Percentiles rank a stretch among this genome's conserved stretches.
phyloP scores from a whole-genome alignment of 2,329 filamentous ascomycete species.

The Botryosphaeria dothidea region DNA sequence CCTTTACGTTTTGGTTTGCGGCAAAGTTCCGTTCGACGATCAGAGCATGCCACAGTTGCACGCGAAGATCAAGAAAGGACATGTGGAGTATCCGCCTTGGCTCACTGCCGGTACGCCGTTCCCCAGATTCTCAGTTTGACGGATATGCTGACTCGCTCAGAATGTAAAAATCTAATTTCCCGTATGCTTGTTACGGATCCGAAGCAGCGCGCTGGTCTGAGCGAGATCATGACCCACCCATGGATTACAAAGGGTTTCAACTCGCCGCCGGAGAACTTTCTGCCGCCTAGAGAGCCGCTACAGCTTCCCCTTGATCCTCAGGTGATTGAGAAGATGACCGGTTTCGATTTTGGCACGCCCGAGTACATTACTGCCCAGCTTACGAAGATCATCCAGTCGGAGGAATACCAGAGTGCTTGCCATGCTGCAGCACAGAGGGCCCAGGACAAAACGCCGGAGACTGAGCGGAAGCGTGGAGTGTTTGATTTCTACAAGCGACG shows the following conservation, averaged over 20 bases:
- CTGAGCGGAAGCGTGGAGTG: slow-evolving; percentile 82
- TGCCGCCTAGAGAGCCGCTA: slow-evolving; percentile 82
- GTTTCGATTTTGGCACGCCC: slow-evolving; percentile 91
- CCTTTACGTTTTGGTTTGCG: slow-evolving; percentile 93
- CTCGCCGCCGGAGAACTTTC: slow-evolving; percentile 82
- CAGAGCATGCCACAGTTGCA: slow-evolving; percentile 98
- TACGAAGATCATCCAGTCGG: slow-evolving; percentile 83
- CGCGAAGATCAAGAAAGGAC: slow-evolving; percentile 96
- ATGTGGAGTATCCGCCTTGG: slow-evolving; percentile 94
- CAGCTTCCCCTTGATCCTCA: slow-evolving; percentile 78
- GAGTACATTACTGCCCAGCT: slow-evolving; percentile 82
- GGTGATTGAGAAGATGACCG: slow-evolving; percentile 91
- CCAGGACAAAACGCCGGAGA: slow-evolving; percentile 54
- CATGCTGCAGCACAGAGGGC: slow-evolving; percentile 69
- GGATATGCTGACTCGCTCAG: slow-evolving; percentile 48
- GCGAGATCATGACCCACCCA: slow-evolving; percentile 90
- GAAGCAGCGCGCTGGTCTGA: slow-evolving; percentile 77
- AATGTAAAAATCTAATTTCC: slow-evolving; percentile 90
- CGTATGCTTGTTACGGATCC: slow-evolving; percentile 97
- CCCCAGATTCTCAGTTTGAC: neutral
- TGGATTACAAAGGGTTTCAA: slow-evolving; percentile 95
- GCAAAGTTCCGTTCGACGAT: slow-evolving; percentile 97
- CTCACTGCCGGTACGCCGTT: slow-evolving; percentile 71
- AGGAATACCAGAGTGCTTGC: slow-evolving; percentile 89
- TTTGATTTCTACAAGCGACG: slow-evolving; percentile 97